Evolutionary conservation across 2,329 filamentous ascomycete genomes (phyloP).

Genomic region (Graphiopsis chlorocephala): DNA sequence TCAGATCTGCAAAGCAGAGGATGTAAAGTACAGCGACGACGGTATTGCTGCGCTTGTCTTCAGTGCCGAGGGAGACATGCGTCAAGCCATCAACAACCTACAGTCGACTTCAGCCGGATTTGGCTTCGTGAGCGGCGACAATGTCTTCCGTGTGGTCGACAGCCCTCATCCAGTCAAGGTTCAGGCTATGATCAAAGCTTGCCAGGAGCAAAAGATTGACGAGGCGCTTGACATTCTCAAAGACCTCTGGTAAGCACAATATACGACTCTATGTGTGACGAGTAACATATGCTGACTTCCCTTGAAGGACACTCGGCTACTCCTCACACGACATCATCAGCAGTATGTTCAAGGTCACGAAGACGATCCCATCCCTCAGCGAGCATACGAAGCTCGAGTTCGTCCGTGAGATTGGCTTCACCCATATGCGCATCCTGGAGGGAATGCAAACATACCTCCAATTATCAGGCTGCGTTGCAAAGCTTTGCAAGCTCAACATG

Average conservation of each 20-base stretch:
- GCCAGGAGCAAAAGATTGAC: conserved; percentile 88
- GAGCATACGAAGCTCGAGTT: conserved; percentile 97
- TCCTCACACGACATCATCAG: conserved; percentile 99
- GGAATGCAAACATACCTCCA: conserved; percentile 94
- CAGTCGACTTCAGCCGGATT: conserved; percentile 93
- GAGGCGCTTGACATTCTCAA: conserved; percentile 79
- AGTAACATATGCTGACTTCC: neutral
- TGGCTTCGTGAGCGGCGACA: conserved; percentile 94
- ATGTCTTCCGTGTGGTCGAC: conserved; percentile 97
- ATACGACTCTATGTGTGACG: neutral
- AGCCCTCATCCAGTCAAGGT: conserved; percentile 97
- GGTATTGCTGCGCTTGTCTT: conserved; percentile 95
- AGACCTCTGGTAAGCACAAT: conserved; percentile 70
- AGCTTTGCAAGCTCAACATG: conserved; percentile 95
- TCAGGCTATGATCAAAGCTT: conserved; percentile 96
- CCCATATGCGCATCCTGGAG: conserved; percentile 98
- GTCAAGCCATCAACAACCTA: conserved; percentile 97
- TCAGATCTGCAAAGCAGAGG: conserved; percentile 90
- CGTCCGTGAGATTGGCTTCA: conserved; percentile 92
- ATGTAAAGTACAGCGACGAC: conserved; percentile 87
- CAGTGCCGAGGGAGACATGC: conserved; percentile 96
- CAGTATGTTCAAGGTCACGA: conserved; percentile 98
- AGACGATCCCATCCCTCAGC: conserved; percentile 85
- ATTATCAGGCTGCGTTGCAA: conserved; percentile 85
- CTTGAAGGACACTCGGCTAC: conserved; percentile 73